phyloP scores from a whole-genome alignment of 108 stramenopile species.

The Nitzschia sp. region DNA sequence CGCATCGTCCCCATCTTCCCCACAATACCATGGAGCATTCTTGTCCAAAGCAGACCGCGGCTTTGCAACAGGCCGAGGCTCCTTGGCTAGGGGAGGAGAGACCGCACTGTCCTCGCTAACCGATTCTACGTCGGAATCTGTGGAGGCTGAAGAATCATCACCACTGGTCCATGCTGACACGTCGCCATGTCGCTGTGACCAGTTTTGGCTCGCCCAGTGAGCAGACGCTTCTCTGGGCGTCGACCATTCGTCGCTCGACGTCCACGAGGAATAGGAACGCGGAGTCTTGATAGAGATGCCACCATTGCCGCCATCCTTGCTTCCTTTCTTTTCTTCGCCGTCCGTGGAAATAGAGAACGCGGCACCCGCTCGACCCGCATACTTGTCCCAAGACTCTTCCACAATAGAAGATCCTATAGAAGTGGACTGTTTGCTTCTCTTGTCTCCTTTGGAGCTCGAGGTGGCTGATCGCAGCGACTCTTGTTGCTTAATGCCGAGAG shows the following conservation, averaged over 20 bases:
- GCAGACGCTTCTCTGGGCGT: neutral
- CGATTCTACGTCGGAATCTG: neutral
- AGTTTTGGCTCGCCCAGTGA: slow-evolving; percentile 7
- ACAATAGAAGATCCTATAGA: neutral
- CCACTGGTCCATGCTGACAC: slow-evolving; percentile 14
- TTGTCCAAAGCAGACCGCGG: slow-evolving; percentile 31
- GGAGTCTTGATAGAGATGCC: neutral
- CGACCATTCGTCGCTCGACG: neutral
- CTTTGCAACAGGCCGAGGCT: neutral
- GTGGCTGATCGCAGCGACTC: neutral
- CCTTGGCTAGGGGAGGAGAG: neutral
- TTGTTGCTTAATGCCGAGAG: neutral
- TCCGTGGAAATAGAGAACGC: slow-evolving; percentile 5
- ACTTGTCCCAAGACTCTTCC: neutral
- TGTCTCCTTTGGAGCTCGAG: neutral
- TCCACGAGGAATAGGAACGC: slow-evolving; percentile 5
- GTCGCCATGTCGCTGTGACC: neutral
- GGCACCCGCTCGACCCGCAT: neutral
- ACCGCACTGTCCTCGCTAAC: neutral
- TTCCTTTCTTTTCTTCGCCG: neutral
- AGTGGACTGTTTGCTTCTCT: neutral
- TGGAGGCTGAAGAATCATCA: slow-evolving; percentile 6
- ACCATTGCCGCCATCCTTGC: neutral
- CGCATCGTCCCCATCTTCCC: slow-evolving; percentile 1
- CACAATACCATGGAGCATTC: slow-evolving; percentile 32